A percentile compares a stretch with the other conserved stretches of the same genome.
These are phyloP conservation scores for Betula pendula DNA, from an alignment of 306 rosid species.

Conservation along the genomic window DNA sequence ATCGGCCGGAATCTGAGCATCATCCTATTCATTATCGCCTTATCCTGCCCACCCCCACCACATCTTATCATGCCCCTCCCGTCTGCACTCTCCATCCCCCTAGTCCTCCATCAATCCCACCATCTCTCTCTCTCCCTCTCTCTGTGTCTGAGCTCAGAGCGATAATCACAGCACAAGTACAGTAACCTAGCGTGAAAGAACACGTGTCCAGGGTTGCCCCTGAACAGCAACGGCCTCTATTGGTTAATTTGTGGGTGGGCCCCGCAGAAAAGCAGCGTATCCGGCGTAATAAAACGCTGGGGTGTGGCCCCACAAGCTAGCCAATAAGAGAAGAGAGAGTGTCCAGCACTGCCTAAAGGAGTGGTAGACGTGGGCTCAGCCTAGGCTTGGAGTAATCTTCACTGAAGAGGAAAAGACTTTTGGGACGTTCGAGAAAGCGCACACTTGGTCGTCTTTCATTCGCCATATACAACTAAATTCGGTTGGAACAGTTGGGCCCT, in stretches of 20 bases:
- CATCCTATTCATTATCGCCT: conserved; percentile 23
- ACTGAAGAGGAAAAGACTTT: conserved; percentile 13
- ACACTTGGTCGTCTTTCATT: conserved; percentile 39
- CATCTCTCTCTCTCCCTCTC: not conserved
- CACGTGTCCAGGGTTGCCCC: conserved; percentile 31
- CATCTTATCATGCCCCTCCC: conserved; percentile 22
- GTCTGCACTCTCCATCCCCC: conserved; percentile 32
- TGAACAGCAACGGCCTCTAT: conserved; percentile 21
- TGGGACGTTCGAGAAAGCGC: conserved; percentile 34
- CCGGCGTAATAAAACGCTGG: conserved; percentile 24
- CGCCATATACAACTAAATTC: conserved; percentile 16
- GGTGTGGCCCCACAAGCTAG: conserved; percentile 17
- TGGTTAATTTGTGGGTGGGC: conserved; percentile 25
- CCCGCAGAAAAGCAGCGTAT: conserved; percentile 20
- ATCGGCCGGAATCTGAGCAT: conserved; percentile 70
- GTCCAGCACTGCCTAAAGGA: conserved; percentile 52
- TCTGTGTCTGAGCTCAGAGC: not conserved
- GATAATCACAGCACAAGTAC: conserved; percentile 12
- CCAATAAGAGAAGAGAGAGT: conserved; percentile 36
- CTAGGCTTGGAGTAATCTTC: conserved; percentile 23
- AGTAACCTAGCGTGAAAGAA: conserved; percentile 15
- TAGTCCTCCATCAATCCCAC: not conserved
- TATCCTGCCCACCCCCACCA: conserved; percentile 21
- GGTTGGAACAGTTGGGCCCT: not conserved
- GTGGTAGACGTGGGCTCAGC: conserved; percentile 37